Conservation (phyloP, 225 moss, liverwort and hornwort species). For the Marchantia paleacea region DNA sequence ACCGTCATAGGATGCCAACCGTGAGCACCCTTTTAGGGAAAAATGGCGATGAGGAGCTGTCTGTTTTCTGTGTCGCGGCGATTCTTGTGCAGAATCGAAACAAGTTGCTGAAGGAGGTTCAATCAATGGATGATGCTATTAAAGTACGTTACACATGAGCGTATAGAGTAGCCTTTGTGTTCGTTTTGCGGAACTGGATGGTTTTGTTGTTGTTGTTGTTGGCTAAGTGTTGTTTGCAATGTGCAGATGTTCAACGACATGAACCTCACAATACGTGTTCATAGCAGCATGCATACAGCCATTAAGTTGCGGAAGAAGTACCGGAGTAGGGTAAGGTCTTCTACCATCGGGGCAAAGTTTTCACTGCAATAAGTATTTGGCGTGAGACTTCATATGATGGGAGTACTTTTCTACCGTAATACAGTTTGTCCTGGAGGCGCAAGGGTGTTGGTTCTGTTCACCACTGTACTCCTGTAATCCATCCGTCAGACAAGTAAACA, state of each 20-base stretch:
- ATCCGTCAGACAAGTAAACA: conserved; percentile 6
- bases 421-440: conserved; percentile 2
- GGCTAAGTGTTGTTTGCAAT: no score
- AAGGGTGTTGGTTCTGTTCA: background rate
- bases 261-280: conserved; percentile 67
- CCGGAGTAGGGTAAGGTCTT: conserved; percentile 50
- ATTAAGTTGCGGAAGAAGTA: conserved; percentile 79
- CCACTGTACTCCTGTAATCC: background rate
- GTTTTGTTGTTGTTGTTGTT: background rate
- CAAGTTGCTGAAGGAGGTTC: conserved; percentile 49
- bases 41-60: conserved; percentile 52
- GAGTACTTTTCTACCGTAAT: background rate
- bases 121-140: conserved; percentile 55
- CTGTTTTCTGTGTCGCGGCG: conserved; percentile 55
- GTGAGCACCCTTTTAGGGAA: conserved; percentile 25
- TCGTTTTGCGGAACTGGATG: background rate
- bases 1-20: conserved; percentile 45
- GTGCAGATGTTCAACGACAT: conserved; percentile 75
- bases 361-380: conserved; percentile 6
- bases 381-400: background rate
- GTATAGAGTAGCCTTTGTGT: background rate
- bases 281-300: conserved; percentile 68
- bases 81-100: conserved; percentile 46
- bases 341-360: conserved; percentile 12
- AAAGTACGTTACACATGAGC: conserved; percentile 25